Evolutionary conservation across 23 red algal species (phyloP).

Genomic region (Gracilaria caudata): DNA sequence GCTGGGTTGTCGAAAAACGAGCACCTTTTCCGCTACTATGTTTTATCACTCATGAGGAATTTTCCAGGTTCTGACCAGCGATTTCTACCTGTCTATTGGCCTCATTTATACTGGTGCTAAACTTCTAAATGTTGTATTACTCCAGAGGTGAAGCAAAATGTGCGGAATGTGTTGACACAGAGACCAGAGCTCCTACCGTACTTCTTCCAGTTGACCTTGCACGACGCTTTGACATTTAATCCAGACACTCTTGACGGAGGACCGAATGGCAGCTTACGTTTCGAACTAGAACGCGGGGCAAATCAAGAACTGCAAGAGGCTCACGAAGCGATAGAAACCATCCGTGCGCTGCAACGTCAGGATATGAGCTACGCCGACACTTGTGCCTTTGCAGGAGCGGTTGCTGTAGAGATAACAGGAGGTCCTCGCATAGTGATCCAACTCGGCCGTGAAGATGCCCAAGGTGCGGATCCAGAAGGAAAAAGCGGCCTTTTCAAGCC

Average conservation of each 20-base stretch:
- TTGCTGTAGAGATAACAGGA: conserved; percentile 88
- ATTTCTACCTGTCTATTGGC: background rate
- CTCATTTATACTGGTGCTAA: background rate
- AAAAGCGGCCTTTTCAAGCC: conserved; percentile 43
- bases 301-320: conserved; percentile 66
- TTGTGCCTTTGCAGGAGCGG: conserved; percentile 92
- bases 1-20: background rate
- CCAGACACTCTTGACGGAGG: conserved; percentile 79
- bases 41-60: background rate
- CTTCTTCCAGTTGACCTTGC: conserved; percentile 77
- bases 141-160: conserved; percentile 87
- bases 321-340: conserved; percentile 60
- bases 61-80: background rate
- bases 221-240: conserved; percentile 89
- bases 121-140: background rate
- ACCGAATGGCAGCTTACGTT: conserved; percentile 80
- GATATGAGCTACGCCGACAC: conserved; percentile 91
- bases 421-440: conserved; percentile 93
- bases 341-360: conserved; percentile 46
- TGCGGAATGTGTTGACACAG: conserved; percentile 79
- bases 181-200: conserved; percentile 74
- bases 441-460: conserved; percentile 91
- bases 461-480: conserved; percentile 40
- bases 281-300: conserved; percentile 63
- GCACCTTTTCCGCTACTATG: background rate